Base-by-base conservation (phyloP, 148 eudicot genomes). In the Chenopodium album region DNA sequence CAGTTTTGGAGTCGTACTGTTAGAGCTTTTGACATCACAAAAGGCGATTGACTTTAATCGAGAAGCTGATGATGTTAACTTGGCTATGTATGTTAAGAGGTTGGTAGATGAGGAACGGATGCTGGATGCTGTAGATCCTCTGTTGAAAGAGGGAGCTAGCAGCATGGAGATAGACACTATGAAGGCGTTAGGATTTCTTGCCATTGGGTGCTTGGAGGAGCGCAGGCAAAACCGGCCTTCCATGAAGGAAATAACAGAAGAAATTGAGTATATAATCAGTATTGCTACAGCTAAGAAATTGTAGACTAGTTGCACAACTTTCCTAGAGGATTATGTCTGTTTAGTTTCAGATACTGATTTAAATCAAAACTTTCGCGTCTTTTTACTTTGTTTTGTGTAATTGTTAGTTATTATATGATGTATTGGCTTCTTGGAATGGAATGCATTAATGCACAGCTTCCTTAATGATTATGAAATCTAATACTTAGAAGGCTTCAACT, bases 21-120 rank as follows among this genome's bases (percentile, higher is more conserved):
- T 93, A 82, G 98, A 95, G 90, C 87, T 95, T 23, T 48, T 95
- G 70, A 93, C 98, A 44, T 93, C 97, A 7, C 94, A 92, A 56
- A 93, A 89, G 78, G 97, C 97, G 0, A 91, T 92, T 5, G 98
- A 93, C 76, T 92, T 92, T 71, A 90, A 81, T 31, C 82, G 98
- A 74, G 91, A 83, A 0, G 80, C 91, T 0, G 98, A 95, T 46
- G 98, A 95, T 81, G 98, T 95, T 71, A 93, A 93, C 84, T 87
- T 95, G 88, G 96, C 96, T 0, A 79, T 93, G 82, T 95, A 92
- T 59, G 94, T 92, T 48, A 89, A 88, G 86, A 86, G 93, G 84
- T 75, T 92, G 90, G 96, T 91, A 59, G 91, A 88, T 32, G 97
- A 91, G 82, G 98, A 94, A 85, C 81, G 85, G 71, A 13, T 94